A percentile compares a stretch with the other conserved stretches of the same genome.
Evolutionary conservation across 2,329 filamentous ascomycete species (phyloP).

Genomic region (Aureobasidium sp.): DNA sequence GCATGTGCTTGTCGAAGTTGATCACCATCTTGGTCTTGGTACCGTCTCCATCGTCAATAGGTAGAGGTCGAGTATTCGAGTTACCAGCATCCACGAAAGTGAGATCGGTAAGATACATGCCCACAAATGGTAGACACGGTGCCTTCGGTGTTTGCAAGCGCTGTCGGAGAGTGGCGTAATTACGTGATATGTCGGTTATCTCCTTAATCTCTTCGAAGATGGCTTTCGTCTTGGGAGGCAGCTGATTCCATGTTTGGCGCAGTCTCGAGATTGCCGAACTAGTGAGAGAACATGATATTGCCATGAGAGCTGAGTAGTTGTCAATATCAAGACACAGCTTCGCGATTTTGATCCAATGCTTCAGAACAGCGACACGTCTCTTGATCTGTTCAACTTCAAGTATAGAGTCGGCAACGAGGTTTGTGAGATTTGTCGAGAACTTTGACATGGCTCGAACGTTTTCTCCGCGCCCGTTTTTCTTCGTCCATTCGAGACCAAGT

Average conservation of each 20-base stretch:
- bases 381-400: conserved; percentile 83
- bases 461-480: conserved; percentile 67
- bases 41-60: conserved; percentile 49
- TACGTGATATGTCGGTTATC: conserved; percentile 84
- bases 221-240: conserved; percentile 76
- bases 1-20: conserved; percentile 96
- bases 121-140: conserved; percentile 89
- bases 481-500: conserved; percentile 87
- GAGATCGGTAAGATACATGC: conserved; percentile 91
- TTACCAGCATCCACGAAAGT: conserved; percentile 96
- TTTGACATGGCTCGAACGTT: conserved; percentile 94
- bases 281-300: conserved; percentile 90
- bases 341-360: conserved; percentile 97
- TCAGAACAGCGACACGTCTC: conserved; percentile 82
- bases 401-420: conserved; percentile 88
- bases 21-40: conserved; percentile 67
- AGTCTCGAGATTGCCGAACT: conserved; percentile 84
- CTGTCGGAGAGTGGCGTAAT: conserved; percentile 79
- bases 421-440: conserved; percentile 84
- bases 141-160: conserved; percentile 73
- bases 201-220: conserved; percentile 69
- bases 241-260: conserved; percentile 83
- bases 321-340: conserved; percentile 78
- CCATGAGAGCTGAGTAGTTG: conserved; percentile 96
- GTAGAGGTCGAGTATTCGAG: conserved; percentile 71